Conservation (phyloP, 768 basidiomycete species). For the Lyophyllum semitale region DNA sequence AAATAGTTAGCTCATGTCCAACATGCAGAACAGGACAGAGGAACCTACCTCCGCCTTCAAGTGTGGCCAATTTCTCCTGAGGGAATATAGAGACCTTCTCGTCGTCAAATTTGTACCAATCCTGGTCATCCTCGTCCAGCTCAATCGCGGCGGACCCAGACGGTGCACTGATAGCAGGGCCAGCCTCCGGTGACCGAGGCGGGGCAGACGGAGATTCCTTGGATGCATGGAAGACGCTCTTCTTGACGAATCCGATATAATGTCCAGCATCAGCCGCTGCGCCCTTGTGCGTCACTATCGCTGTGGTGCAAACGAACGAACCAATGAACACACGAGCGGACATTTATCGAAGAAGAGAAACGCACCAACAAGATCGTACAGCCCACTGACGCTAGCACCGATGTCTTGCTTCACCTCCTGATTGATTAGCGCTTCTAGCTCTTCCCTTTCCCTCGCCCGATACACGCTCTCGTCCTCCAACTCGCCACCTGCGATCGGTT, state of each 20-base stretch:
- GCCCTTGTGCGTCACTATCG: conserved; percentile 96
- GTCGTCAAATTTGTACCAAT: conserved; percentile 97
- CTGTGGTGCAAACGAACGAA: conserved; percentile 36
- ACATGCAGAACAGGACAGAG: background rate
- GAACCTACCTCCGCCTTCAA: conserved; percentile 80
- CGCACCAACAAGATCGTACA: conserved; percentile 89
- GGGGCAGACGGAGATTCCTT: conserved; percentile 20
- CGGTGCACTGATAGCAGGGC: conserved; percentile 10
- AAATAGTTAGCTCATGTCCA: background rate
- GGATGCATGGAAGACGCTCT: conserved; percentile 61
- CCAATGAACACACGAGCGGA: background rate
- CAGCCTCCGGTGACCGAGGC: conserved; percentile 2
- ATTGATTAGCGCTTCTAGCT: conserved; percentile 66
- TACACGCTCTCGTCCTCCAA: conserved; percentile 68
- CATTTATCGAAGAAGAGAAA: background rate
- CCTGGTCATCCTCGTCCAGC: conserved; percentile 67
- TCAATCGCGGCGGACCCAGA: conserved; percentile 29
- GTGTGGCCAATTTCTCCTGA: conserved; percentile 76
- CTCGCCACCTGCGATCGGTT: conserved; percentile 40
- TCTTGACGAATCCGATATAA: conserved; percentile 91
- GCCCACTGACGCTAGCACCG: conserved; percentile 74
- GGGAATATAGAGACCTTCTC: conserved; percentile 90
- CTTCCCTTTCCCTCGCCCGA: conserved; percentile 62
- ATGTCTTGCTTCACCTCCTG: conserved; percentile 64
- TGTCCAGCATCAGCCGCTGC: conserved; percentile 93